Evolutionary conservation across 2,329 filamentous ascomycete species (phyloP).

Genomic region (Mycogone perniciosa): DNA sequence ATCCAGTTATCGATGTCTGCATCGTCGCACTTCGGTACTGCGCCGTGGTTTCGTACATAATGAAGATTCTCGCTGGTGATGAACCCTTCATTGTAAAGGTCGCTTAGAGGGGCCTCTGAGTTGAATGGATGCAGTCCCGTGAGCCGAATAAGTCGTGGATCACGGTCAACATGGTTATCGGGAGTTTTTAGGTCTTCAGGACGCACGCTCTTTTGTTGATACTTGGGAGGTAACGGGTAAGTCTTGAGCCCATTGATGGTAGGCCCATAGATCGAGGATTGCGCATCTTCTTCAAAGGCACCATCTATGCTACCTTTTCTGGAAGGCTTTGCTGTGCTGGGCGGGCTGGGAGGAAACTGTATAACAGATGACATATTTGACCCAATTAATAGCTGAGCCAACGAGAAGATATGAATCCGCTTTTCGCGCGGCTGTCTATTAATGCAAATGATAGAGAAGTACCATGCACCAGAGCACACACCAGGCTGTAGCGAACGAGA

Average conservation of each 20-base stretch:
- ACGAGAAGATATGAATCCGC: not conserved
- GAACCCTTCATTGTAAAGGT: constrained; percentile 74
- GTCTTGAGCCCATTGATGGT: constrained; percentile 12
- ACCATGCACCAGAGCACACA: too few species aligned
- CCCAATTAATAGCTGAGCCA: not conserved
- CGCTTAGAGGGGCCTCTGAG: constrained; percentile 73
- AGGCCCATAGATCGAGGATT: not conserved
- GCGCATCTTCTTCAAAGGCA: not conserved
- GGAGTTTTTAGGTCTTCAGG: constrained; percentile 45
- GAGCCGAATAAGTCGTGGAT: constrained; percentile 74
- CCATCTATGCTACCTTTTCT: constrained; percentile 29
- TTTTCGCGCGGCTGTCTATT: too few species aligned
- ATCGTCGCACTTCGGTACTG: constrained; percentile 70
- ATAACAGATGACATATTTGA: constrained; percentile 4
- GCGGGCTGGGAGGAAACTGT: constrained; percentile 33
- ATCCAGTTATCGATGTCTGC: constrained; percentile 71
- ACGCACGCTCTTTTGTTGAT: constrained; percentile 56
- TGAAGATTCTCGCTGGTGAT: constrained; percentile 82
- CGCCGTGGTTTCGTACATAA: constrained; percentile 86
- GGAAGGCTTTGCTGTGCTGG: constrained; percentile 33
- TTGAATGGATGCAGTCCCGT: constrained; percentile 92
- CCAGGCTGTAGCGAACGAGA: too few species aligned
- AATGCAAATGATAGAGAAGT: too few species aligned
- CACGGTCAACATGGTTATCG: constrained; percentile 72
- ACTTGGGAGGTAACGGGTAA: constrained; percentile 62